Base-by-base conservation (phyloP, 768 basidiomycete genomes). In the Chiua virens region DNA sequence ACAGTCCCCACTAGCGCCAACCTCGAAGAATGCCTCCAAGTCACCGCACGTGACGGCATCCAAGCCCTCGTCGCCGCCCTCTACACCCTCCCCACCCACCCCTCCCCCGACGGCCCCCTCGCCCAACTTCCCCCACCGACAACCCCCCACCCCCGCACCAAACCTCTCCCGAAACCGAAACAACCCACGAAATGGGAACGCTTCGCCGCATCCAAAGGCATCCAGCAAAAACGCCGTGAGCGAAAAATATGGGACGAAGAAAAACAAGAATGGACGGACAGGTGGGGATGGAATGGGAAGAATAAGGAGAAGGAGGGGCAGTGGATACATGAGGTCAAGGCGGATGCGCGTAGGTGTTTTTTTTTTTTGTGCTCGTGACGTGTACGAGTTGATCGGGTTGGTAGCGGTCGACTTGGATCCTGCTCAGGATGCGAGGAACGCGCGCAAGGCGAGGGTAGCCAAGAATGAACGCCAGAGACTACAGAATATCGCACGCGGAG, bases 111-210 rank as follows among this genome's bases (percentile, higher is more conserved):
- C 53, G 95, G 95, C n/a, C 92, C 92, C 0, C 76, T 92, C 43
- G 91, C 88, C 1, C 77, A 82, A 49, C 86, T 97, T 4, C 95
- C 96, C 1, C 63, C 82, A 1, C 88, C 91, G 3, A 81, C 77
- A 2, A 90, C 87, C 23, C 74, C 76, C 42, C 80, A 98, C 1
- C 97, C 97, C 0, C 82, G 97, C 21, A 80, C 93, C 27, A 98
- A 99, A 67, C 92, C 90, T 1, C 76, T 98, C 3, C 97, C 95
- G 0, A 95, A 93, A 62, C 88, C 89, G 3, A 97, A 96, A 71
- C 86, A 87, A 9, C 83, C 79, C 30, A 98, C 96, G 8, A 98
- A 97, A 70, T 99, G 97, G 97, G 92, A 98, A 74, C 78, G 82
- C 49, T 99, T 98, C 63, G 96, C 96, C 5, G 83, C 85, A 42